These are phyloP conservation scores for Neurospora cerealis DNA, from an alignment of 495 filamentous ascomycete genomes.

Conservation along the genomic window DNA sequence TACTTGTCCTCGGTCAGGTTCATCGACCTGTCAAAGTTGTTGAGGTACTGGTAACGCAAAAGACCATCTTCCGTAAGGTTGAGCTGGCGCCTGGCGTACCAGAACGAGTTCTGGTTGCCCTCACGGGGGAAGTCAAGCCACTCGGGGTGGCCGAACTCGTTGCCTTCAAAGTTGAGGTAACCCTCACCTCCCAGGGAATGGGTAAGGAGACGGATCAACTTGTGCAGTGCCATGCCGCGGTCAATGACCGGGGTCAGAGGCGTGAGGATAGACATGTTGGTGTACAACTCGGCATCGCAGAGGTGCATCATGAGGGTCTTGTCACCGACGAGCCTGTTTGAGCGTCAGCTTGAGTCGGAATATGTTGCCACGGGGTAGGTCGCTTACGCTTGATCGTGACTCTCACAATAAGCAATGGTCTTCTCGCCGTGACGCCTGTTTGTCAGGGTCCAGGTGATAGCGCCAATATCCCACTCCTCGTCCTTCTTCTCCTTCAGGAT, in stretches of 20 bases:
- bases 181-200: conserved; percentile 94
- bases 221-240: conserved; percentile 85
- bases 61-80: conserved; percentile 82
- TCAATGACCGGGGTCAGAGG: conserved; percentile 84
- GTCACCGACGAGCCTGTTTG: conserved; percentile 78
- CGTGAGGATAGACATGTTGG: conserved; percentile 83
- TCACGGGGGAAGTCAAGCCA: conserved; percentile 97
- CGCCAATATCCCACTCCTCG: conserved; percentile 85
- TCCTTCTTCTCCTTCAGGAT: conserved; percentile 89
- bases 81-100: conserved; percentile 91
- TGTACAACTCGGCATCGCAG: conserved; percentile 94
- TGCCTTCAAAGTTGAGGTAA: conserved; percentile 97
- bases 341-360: conserved; percentile 20
- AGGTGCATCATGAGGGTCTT: conserved; percentile 97
- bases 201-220: conserved; percentile 91
- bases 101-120: conserved; percentile 92
- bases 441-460: conserved; percentile 74
- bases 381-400: conserved; percentile 94
- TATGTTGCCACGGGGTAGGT: neutral
- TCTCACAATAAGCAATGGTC: conserved; percentile 95
- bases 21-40: conserved; percentile 91
- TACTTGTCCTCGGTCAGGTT: conserved; percentile 78
- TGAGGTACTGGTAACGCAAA: conserved; percentile 83
- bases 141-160: conserved; percentile 97
- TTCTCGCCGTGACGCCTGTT: conserved; percentile 95